Percentiles rank a stretch among this genome's conserved stretches.
Evolutionary conservation across 1,284 basidiomycete genomes (phyloP).

Genomic region (Agaricales sp.): DNA sequence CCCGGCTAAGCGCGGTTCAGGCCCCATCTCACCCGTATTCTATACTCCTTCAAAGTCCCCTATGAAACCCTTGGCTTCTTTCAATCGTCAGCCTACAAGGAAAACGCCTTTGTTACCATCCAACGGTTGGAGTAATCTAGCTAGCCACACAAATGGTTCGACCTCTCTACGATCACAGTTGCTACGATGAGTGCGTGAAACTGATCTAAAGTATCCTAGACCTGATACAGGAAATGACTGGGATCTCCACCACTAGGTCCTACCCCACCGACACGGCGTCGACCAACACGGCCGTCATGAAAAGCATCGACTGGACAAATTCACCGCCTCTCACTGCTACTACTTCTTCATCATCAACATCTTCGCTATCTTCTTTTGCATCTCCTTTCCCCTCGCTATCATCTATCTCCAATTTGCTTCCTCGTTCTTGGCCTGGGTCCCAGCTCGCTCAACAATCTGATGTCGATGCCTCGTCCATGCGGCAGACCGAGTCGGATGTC

Average conservation of each 20-base stretch:
- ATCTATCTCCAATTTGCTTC: not conserved
- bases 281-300: not conserved
- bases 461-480: not conserved
- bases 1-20: not conserved
- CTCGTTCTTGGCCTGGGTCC: not conserved
- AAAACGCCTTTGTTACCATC: not conserved
- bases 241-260: not conserved
- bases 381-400: not conserved
- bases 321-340: not conserved
- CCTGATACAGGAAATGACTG: not conserved
- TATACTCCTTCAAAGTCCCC: not conserved
- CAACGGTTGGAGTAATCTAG: not conserved
- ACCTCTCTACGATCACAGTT: not conserved
- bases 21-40: not conserved
- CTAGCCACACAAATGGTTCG: not conserved
- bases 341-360: not conserved
- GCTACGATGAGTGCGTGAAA: not conserved
- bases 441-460: not conserved
- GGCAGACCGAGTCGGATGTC: not conserved
- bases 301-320: not conserved
- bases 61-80: no score
- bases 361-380: conserved; percentile 4
- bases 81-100: not conserved
- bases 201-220: not conserved
- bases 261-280: not conserved